phyloP scores from a whole-genome alignment of 768 basidiomycete species.

The Pisolithus marmoratus region DNA sequence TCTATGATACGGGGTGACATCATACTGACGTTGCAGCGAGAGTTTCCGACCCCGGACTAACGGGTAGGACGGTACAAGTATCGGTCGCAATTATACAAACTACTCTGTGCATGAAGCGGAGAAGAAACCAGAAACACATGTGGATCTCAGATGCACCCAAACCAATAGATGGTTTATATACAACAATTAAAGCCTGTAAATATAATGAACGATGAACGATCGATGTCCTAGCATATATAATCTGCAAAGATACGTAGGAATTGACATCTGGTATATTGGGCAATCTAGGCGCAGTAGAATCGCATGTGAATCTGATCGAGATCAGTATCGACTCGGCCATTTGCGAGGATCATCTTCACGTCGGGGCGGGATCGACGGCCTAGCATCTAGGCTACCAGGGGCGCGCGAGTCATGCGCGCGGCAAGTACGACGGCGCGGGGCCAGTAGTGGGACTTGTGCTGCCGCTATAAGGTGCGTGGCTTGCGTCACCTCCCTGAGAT shows the following conservation, averaged over 20 bases:
- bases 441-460: slow-evolving; percentile 27
- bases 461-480: slow-evolving; percentile 30
- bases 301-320: slow-evolving; percentile 21
- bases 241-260: slow-evolving; percentile 27
- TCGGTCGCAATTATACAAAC: slow-evolving; percentile 23
- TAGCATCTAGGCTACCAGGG: slow-evolving; percentile 25
- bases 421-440: slow-evolving; percentile 32
- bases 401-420: slow-evolving; percentile 38
- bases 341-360: slow-evolving; percentile 45
- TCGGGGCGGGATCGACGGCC: slow-evolving; percentile 31
- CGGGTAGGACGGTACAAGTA: slow-evolving; percentile 2
- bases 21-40: neutral
- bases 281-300: slow-evolving; percentile 28
- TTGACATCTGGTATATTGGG: slow-evolving; percentile 27
- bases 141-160: slow-evolving; percentile 10
- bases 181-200: slow-evolving; percentile 34
- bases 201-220: slow-evolving; percentile 36
- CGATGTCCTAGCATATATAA: slow-evolving; percentile 31
- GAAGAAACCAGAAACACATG: slow-evolving; percentile 15
- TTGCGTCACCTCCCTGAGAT: slow-evolving; percentile 28
- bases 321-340: slow-evolving; percentile 47
- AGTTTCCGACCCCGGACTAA: neutral
- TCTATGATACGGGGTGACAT: neutral
- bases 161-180: slow-evolving; percentile 23
- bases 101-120: slow-evolving; percentile 11